Base-by-base conservation (phyloP, 805 yeast species). In the Candida verbasci region DNA sequence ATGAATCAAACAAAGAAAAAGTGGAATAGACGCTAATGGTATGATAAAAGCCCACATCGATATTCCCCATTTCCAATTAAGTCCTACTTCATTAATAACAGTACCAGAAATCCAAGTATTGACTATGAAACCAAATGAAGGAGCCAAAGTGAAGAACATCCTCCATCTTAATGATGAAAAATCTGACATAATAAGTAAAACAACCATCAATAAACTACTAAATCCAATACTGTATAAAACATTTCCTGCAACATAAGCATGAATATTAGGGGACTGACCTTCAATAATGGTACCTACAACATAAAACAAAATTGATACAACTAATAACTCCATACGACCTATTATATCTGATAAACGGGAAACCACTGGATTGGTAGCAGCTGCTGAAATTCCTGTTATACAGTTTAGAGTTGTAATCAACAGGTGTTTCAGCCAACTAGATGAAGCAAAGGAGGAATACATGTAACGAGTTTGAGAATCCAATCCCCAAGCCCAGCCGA, bases 1-100 rank as follows among this genome's bases (percentile, higher is more conserved):
- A 55, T 80, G 81, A 3, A 68, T 12, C 48, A 78, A 60, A 49
- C 80, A 70, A 4, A 46, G 43, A 6, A 80, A 45, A 35, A 83
- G 56, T 15, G 89, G 91, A n/a, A 83, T 35, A 45, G 80, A 64
- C 4, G 78, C 52, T 25, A 80, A 60, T 24, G 89, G 89, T 68
- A 78, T 74, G 44, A 83, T 80, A 47, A 80, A 78, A 1, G 88
- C 87, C 84, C 84, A 83, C 74, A 83, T 82, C 26, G 82, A 88
- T 47, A 82, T 76, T 49, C 81, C 82, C 89, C 89, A 83, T 9
- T 78, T 68, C 81, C 86, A 80, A 23, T 68, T 52, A 9, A 57
- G 57, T 23, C 60, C 60, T 38, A 68, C 56, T 24, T 58, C 58
- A 7, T 55, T 44, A 11, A 72, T 58, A 32, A 84, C 65, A 47